Evolutionary conservation across 2,329 filamentous ascomycete genomes (phyloP).

Genomic region (Teratosphaeria viscida): DNA sequence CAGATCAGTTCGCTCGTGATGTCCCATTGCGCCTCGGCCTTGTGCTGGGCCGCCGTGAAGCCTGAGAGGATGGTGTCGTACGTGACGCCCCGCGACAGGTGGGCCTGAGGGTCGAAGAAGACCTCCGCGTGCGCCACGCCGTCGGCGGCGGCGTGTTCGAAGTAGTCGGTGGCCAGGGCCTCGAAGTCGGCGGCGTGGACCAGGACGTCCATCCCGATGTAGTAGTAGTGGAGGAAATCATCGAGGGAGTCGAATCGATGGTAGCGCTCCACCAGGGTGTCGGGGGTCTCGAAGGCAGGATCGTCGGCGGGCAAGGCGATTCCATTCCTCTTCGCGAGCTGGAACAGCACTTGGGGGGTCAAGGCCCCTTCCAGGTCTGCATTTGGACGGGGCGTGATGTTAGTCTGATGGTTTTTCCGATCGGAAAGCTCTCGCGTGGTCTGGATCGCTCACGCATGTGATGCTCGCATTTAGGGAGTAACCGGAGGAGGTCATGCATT

Average conservation of each 20-base stretch:
- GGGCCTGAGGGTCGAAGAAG: conserved; percentile 74
- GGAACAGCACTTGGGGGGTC: conserved; percentile 58
- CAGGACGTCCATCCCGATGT: conserved; percentile 62
- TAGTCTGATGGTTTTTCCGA: background rate
- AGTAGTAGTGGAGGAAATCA: conserved; percentile 72
- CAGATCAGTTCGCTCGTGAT: conserved; percentile 58
- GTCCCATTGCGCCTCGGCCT: conserved; percentile 52
- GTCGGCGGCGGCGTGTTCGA: conserved; percentile 51
- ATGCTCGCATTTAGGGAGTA: conserved; percentile 66
- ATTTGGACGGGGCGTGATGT: background rate
- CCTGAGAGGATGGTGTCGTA: conserved; percentile 56
- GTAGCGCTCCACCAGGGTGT: conserved; percentile 54
- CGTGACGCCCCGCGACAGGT: conserved; percentile 38
- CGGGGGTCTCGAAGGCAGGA: conserved; percentile 51
- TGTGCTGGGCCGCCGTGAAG: conserved; percentile 48
- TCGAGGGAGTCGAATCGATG: conserved; percentile 58
- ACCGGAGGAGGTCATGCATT: conserved; percentile 50
- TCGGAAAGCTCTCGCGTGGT: background rate
- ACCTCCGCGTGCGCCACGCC: conserved; percentile 64
- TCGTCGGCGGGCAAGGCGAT: conserved; percentile 49
- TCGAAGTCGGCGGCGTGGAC: conserved; percentile 58
- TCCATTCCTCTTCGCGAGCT: conserved; percentile 55
- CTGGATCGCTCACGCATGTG: conserved; percentile 35
- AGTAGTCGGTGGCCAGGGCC: conserved; percentile 61
- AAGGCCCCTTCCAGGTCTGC: conserved; percentile 69